Evolutionary conservation across 1,139 yeast genomes (phyloP), one percentile per base, ranked within the genome.

Genomic region (Geotrichum siamense): DNA sequence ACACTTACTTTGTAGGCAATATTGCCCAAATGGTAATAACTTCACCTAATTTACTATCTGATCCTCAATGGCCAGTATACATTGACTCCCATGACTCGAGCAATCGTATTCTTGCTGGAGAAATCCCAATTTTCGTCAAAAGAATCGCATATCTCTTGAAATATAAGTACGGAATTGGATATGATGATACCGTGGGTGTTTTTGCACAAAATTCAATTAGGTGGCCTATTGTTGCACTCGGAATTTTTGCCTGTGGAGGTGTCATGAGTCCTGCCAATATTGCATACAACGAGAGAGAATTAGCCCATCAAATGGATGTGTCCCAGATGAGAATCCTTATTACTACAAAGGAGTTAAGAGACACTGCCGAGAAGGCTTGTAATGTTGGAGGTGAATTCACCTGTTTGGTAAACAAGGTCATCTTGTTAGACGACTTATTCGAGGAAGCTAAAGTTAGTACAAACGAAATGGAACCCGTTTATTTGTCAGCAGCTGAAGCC

Each of bases 61-160:
- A 27, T 12, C 39, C 47, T 3, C 41, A 51, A 16, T 47, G 46
- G 32, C 41, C 41, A 22, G 37, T 56, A 16, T 47, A 50, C n/a
- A 50, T 58, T 6, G 65, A 62, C 43, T 56, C 62, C 2, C 32
- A 44, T 36, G 44, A 39, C n/a, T 50, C 55, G 4, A 58, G 56
- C 27, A 42, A 50, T 30, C 30, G 48, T n/a, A 38, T 59, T 17
- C 54, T 60, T 0, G 53, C 48, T 9, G 41, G 41, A 4, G 54
- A 63, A 39, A 48, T 51, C 21, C 36, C 52, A 19, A 41, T 45
- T 8, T 48, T 48, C 15, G 47, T 55, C 2, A 57, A 50, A 22
- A 46, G 49, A 26, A 42, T 54, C 4, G 55, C 60, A 2, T 53
- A 50, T n/a, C 36, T 55, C 1, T 45, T 64, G 15, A 49, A 44